These are phyloP conservation scores for Cyanidioschyzon merolae DNA, from an alignment of 23 red algal species.

Conservation along the genomic window DNA sequence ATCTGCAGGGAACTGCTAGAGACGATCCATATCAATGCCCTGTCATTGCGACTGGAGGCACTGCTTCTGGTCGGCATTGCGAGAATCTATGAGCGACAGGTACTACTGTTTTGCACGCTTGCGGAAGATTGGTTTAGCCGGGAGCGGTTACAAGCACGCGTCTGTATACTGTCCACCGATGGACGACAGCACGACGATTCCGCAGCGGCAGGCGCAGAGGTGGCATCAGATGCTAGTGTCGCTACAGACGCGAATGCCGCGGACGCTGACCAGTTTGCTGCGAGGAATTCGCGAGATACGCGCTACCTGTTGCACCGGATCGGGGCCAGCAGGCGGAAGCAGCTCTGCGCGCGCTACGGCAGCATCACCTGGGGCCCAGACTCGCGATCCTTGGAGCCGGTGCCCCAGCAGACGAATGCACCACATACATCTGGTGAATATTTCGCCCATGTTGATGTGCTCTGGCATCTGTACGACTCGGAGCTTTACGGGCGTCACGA, in stretches of 20 bases:
- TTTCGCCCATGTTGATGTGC: not conserved
- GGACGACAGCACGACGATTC: not conserved
- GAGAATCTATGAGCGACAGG: slow-evolving; percentile 56
- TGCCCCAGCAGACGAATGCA: too few species aligned
- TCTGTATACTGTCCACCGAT: not conserved
- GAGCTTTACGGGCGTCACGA: not conserved
- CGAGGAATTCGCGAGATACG: too few species aligned
- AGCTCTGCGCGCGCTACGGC: too few species aligned
- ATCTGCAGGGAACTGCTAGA: slow-evolving; percentile 36
- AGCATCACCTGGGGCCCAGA: not conserved
- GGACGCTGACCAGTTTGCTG: not conserved
- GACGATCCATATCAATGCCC: slow-evolving; percentile 20
- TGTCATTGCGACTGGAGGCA: slow-evolving; percentile 60
- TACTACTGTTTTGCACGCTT: not conserved
- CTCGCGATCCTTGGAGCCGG: not conserved
- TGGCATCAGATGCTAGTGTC: not conserved
- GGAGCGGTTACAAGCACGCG: not conserved
- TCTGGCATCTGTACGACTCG: not conserved
- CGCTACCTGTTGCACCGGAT: too few species aligned
- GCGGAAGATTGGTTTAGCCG: not conserved
- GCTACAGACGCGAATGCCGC: not conserved
- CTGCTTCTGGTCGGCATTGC: slow-evolving; percentile 61
- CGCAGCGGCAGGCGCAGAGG: not conserved
- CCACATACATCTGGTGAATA: too few species aligned
- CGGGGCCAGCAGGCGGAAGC: too few species aligned